Evolutionary conservation across 1,284 basidiomycete genomes (phyloP), one percentile per base, ranked within the genome.

Genomic region (Peniophora sp.): DNA sequence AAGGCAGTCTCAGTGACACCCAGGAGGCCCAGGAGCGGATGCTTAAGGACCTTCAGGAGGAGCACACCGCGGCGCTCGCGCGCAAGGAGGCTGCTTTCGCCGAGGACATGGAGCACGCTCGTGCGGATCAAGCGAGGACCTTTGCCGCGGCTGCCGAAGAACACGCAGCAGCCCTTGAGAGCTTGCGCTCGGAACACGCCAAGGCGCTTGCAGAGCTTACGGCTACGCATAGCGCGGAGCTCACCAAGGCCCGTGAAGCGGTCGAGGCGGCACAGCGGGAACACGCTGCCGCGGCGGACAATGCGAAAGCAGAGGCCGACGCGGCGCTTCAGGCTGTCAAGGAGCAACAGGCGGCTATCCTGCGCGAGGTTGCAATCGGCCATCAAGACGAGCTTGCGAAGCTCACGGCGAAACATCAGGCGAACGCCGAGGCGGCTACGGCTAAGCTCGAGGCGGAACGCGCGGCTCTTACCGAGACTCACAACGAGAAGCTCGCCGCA

Each of bases 1-100:
- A 88, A 56, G 85, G 85, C 15, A 78, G 80, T 0, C 66, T 92
- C 32, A 78, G 83, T 2, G 82, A 88, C 60, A 85, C 85, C 2
- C 72, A 88, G 61, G 81, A 81, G n/a, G 71, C 85, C 45, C 78
- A 81, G 50, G 73, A 75, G 42, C 55, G 72, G 3, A 76, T 78
- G 34, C 63, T 91, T 48, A 69, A 79, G 52, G 76, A 76, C 39
- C 70, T 89, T 18, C 83, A 85, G 58, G 78, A 84, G 12, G 85
- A 83, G 54, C 85, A 89, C 55, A 65, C 74, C 2, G 71, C 80
- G n/a, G 81, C 79, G 11, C 72, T 85, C 50, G 60, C 73, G 24
- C 73, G 79, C 58, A 86, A 83, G 65, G 86, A 89, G 57, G 64
- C 70, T 17, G 71, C 76, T 44, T 83, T 84, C 55, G 59, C 70